Evolutionary conservation across 805 yeast species (phyloP).

Genomic region (Debaryomyces hansenii): DNA sequence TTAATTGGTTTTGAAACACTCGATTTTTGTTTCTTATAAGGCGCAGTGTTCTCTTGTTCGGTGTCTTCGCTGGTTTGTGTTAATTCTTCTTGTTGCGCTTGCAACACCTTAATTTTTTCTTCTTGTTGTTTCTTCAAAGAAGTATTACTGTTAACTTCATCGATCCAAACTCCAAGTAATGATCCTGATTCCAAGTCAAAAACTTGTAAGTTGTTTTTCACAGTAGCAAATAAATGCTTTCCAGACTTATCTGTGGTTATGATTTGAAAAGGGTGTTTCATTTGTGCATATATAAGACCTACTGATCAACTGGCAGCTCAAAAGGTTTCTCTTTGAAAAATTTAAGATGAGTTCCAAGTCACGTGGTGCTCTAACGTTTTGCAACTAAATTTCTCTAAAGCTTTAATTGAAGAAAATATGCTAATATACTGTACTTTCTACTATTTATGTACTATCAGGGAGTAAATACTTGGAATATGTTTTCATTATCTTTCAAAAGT

Average conservation of each 20-base stretch:
- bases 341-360: too few species aligned
- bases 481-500: too few species aligned
- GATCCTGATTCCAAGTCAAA: slow-evolving; percentile 42
- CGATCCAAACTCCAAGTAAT: slow-evolving; percentile 62
- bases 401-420: neutral
- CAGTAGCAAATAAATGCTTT: slow-evolving; percentile 51
- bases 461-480: too few species aligned
- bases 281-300: slow-evolving; percentile 9
- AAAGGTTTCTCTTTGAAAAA: too few species aligned
- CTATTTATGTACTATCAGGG: too few species aligned
- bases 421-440: too few species aligned
- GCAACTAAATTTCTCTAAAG: neutral
- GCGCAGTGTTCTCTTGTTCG: slow-evolving; percentile 9
- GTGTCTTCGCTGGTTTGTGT: slow-evolving; percentile 20
- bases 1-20: slow-evolving; percentile 23
- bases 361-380: neutral
- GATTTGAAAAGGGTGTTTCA: slow-evolving; percentile 75
- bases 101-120: slow-evolving; percentile 33
- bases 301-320: neutral
- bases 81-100: slow-evolving; percentile 19
- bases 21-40: slow-evolving; percentile 28
- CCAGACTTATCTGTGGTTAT: slow-evolving; percentile 47
- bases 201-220: slow-evolving; percentile 59
- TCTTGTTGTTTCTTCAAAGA: slow-evolving; percentile 49
- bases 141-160: slow-evolving; percentile 50